Conservation (phyloP, 164 flowering plant species). For the Magnolia kwangsiensis region DNA sequence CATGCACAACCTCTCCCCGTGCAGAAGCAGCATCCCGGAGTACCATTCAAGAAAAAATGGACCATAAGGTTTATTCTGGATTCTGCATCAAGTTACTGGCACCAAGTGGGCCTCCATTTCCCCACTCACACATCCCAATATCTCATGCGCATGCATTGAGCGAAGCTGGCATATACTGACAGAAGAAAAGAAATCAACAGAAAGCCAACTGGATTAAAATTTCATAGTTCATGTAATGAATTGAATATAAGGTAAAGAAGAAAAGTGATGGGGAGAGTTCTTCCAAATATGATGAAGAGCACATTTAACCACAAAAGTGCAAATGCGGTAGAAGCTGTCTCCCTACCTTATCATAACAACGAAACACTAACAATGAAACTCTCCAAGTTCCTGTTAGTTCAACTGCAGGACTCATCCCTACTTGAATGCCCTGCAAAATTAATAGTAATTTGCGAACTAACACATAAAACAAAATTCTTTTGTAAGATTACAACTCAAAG, state of each 20-base stretch:
- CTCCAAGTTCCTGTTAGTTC: conserved; percentile 71
- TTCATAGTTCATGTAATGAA: neutral
- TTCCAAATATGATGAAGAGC: neutral
- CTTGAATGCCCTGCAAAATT: too few relatives aligned
- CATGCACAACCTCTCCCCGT: conserved; percentile 56
- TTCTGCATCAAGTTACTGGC: conserved; percentile 35
- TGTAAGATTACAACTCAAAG: conserved; percentile 31
- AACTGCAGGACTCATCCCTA: too few relatives aligned
- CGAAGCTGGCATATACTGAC: conserved; percentile 65
- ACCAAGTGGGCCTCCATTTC: conserved; percentile 46
- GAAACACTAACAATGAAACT: conserved; percentile 80
- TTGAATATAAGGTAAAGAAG: neutral
- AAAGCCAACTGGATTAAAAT: neutral
- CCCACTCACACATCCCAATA: conserved; percentile 60
- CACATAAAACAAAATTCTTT: neutral
- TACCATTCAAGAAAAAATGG: conserved; percentile 72
- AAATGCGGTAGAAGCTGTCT: neutral
- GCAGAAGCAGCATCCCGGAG: conserved; percentile 55
- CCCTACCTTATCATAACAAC: conserved; percentile 72
- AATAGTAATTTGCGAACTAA: neutral
- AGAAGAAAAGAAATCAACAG: neutral
- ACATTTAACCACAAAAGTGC: neutral
- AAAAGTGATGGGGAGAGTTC: neutral
- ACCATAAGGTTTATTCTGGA: conserved; percentile 51
- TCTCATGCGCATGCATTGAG: conserved; percentile 47